These are phyloP conservation scores for Zychaea mexicana DNA, from an alignment of 371 early-diverging fungal species.

Conservation along the genomic window DNA sequence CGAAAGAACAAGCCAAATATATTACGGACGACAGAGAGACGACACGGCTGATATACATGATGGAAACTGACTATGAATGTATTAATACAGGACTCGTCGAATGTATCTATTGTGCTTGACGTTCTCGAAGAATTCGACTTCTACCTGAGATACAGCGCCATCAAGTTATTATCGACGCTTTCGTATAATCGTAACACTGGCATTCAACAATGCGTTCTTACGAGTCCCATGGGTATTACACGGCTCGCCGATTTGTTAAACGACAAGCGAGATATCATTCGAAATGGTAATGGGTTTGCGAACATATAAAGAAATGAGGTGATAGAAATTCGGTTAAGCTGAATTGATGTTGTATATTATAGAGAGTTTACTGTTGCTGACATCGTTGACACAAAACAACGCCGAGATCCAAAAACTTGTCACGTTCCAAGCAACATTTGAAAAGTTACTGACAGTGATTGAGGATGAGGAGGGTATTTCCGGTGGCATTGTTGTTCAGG, in stretches of 20 bases:
- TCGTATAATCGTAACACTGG: conserved; percentile 63
- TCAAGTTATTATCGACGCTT: conserved; percentile 82
- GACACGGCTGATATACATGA: too few relatives aligned
- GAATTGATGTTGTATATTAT: too few relatives aligned
- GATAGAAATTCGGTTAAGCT: too few relatives aligned
- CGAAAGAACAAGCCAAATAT: too few relatives aligned
- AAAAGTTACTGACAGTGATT: conserved; percentile 82
- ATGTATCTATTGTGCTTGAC: conserved; percentile 82
- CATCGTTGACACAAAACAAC: conserved; percentile 85
- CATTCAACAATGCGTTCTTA: conserved; percentile 86
- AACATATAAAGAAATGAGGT: too few relatives aligned
- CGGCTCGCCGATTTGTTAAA: conserved; percentile 91
- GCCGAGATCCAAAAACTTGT: conserved; percentile 97
- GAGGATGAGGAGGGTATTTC: conserved; percentile 91
- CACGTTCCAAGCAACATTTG: conserved; percentile 97
- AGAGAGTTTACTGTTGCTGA: conserved; percentile 91
- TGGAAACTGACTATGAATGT: too few relatives aligned
- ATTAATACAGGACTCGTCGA: conserved; percentile 75
- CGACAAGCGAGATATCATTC: conserved; percentile 90
- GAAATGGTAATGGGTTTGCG: conserved; percentile 72
- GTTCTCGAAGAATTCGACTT: conserved; percentile 90
- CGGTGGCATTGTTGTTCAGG: conserved; percentile 95
- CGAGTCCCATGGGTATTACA: conserved; percentile 89
- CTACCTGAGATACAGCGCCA: conserved; percentile 88
- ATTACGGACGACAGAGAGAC: too few relatives aligned